Conservation (phyloP, 1,284 basidiomycete genomes). For the Moesziomyces parantarcticus region DNA sequence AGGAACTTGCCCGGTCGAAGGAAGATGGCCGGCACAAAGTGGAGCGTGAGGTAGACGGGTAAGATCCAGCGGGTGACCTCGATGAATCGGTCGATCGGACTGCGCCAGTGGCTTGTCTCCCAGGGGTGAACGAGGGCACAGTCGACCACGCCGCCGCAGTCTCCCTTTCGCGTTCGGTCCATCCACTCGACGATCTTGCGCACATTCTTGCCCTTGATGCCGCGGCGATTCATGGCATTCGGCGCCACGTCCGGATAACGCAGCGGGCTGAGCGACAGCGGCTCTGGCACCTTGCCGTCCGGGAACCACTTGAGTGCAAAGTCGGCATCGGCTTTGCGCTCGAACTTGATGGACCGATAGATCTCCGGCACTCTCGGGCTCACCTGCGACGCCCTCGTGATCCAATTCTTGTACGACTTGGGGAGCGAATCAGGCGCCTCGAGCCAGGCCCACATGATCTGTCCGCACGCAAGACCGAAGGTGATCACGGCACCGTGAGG, state of each 20-base stretch:
- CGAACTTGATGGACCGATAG: constrained; percentile 26
- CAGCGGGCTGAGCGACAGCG: constrained; percentile 48
- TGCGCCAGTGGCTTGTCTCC: constrained; percentile 76
- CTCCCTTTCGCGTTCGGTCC: constrained; percentile 43
- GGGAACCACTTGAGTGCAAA: constrained; percentile 50
- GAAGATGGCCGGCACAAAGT: constrained; percentile 78
- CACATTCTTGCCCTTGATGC: constrained; percentile 59
- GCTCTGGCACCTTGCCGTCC: constrained; percentile 57
- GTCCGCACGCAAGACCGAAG: constrained; percentile 84
- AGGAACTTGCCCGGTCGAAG: constrained; percentile 62
- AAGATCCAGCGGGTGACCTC: constrained; percentile 84
- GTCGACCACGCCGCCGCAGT: constrained; percentile 42
- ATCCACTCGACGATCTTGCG: constrained; percentile 56
- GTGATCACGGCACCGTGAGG: constrained; percentile 86
- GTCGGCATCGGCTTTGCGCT: constrained; percentile 26
- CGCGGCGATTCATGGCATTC: constrained; percentile 48
- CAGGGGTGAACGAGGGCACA: constrained; percentile 79
- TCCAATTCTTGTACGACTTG: constrained; percentile 59
- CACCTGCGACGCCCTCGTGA: constrained; percentile 61
- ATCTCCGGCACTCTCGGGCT: constrained; percentile 36
- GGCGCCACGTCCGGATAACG: constrained; percentile 53
- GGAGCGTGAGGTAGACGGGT: constrained; percentile 83
- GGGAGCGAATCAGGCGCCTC: constrained; percentile 68
- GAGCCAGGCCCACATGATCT: constrained; percentile 82
- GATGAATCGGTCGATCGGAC: constrained; percentile 80